Percentiles rank a stretch among this genome's conserved stretches.
These are phyloP conservation scores for Suillus alpinus DNA, from an alignment of 768 basidiomycete genomes.

Conservation along the genomic window DNA sequence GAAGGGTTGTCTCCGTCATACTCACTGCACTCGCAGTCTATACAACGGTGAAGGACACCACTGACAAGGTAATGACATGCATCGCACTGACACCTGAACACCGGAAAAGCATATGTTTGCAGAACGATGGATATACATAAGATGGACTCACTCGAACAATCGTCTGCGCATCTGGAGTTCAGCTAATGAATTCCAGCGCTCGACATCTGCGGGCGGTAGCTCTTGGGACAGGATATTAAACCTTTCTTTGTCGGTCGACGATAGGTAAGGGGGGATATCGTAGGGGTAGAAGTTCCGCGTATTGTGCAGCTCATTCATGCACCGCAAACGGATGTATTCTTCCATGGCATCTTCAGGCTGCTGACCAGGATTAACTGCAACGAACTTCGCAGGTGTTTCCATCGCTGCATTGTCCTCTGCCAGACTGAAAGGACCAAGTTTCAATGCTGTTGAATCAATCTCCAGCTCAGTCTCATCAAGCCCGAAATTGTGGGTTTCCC, in stretches of 20 bases:
- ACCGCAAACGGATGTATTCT: not conserved
- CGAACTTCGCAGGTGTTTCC: not conserved
- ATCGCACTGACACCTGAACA: not conserved
- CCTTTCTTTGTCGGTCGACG: not conserved
- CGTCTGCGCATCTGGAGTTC: not conserved
- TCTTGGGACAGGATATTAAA: not conserved
- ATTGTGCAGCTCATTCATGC: not conserved
- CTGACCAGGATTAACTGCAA: not conserved
- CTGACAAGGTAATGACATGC: not conserved
- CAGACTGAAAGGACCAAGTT: not conserved
- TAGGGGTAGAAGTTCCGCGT: not conserved
- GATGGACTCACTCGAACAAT: not conserved
- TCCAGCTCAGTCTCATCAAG: not conserved
- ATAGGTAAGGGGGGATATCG: not conserved
- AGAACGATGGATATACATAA: not conserved
- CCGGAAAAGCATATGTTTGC: not conserved
- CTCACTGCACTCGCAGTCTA: not conserved
- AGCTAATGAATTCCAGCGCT: not conserved
- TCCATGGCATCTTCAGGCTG: not conserved
- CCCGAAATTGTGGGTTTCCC: not conserved
- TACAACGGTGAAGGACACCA: not conserved
- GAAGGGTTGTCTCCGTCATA: not conserved
- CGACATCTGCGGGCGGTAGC: not conserved
- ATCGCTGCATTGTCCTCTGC: not conserved
- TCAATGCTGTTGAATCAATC: not conserved